phyloP scores from a whole-genome alignment of 768 basidiomycete genomes.

The Dioszegia crocea region DNA sequence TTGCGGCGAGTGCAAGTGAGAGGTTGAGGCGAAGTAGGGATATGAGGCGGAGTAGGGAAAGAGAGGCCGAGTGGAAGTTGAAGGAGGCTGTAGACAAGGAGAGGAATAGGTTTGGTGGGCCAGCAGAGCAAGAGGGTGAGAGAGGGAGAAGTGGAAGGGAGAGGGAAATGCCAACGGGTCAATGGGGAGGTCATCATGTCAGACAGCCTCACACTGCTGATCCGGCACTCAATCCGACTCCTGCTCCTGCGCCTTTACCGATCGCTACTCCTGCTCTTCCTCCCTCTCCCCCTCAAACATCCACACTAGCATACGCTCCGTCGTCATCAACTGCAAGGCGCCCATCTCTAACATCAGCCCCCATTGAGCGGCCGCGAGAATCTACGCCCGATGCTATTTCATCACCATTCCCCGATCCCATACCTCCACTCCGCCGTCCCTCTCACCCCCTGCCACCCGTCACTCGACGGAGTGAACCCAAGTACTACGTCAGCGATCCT shows the following conservation, averaged over 20 bases:
- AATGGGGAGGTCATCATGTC: constrained; percentile 14
- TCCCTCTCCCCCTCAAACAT: neutral
- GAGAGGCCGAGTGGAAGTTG: constrained; percentile 4
- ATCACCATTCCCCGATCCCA: neutral
- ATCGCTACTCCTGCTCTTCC: too few relatives aligned
- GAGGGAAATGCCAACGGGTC: constrained; percentile 6
- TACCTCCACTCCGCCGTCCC: neutral
- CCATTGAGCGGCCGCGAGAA: neutral
- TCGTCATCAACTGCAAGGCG: constrained; percentile 6
- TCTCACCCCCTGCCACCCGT: neutral
- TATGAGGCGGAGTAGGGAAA: constrained; percentile 4
- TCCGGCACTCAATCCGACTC: constrained; percentile 32
- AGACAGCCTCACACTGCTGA: constrained; percentile 29
- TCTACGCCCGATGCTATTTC: neutral
- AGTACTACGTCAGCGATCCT: constrained; percentile 36
- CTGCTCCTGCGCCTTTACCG: constrained; percentile 14
- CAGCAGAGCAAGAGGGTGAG: constrained; percentile 6
- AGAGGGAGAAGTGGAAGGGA: constrained; percentile 12
- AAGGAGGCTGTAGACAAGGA: constrained; percentile 9
- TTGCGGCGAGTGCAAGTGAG: neutral
- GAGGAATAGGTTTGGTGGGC: neutral
- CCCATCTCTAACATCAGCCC: neutral
- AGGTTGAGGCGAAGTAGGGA: neutral
- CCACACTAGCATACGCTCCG: neutral
- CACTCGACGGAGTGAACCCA: constrained; percentile 30